A percentile compares a stretch with the other conserved stretches of the same genome.
Evolutionary conservation across 208 protist genomes (phyloP).

Genomic region (Trypanosomatidae sp.): DNA sequence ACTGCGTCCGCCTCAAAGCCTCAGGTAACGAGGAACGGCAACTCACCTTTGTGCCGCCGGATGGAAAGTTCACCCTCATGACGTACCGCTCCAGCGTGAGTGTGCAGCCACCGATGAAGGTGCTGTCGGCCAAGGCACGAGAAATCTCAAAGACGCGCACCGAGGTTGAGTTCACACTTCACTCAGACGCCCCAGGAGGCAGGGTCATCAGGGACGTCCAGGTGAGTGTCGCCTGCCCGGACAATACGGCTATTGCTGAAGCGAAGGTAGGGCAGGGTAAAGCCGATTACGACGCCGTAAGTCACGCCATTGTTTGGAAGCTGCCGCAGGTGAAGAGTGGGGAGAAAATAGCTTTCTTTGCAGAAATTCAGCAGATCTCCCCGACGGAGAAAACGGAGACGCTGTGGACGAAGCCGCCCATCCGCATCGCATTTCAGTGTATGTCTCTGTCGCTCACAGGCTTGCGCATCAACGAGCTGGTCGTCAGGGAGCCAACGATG

Average conservation of each 20-base stretch:
- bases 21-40: slow-evolving; percentile 86
- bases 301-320: slow-evolving; percentile 93
- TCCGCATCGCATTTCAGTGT: slow-evolving; percentile 95
- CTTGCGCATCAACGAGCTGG: slow-evolving; percentile 95
- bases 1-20: slow-evolving; percentile 95
- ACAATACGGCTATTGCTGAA: slow-evolving; percentile 91
- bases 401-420: slow-evolving; percentile 94
- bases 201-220: slow-evolving; percentile 52
- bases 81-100: slow-evolving; percentile 94
- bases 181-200: slow-evolving; percentile 45
- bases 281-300: slow-evolving; percentile 89
- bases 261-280: slow-evolving; percentile 84
- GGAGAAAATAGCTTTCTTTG: slow-evolving; percentile 82
- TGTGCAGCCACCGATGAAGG: slow-evolving; percentile 94
- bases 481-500: slow-evolving; percentile 72
- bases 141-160: slow-evolving; percentile 94
- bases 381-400: slow-evolving; percentile 69
- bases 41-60: slow-evolving; percentile 92
- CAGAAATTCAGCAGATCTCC: slow-evolving; percentile 92
- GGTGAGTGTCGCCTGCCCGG: slow-evolving; percentile 91
- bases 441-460: slow-evolving; percentile 96
- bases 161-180: slow-evolving; percentile 82
- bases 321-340: slow-evolving; percentile 79
- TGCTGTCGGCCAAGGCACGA: slow-evolving; percentile 87
- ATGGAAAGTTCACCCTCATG: slow-evolving; percentile 98